Evolutionary conservation across 2,329 filamentous ascomycete species (phyloP), one percentile per base, ranked within the genome.

Genomic region (Podosphaera xanthii): DNA sequence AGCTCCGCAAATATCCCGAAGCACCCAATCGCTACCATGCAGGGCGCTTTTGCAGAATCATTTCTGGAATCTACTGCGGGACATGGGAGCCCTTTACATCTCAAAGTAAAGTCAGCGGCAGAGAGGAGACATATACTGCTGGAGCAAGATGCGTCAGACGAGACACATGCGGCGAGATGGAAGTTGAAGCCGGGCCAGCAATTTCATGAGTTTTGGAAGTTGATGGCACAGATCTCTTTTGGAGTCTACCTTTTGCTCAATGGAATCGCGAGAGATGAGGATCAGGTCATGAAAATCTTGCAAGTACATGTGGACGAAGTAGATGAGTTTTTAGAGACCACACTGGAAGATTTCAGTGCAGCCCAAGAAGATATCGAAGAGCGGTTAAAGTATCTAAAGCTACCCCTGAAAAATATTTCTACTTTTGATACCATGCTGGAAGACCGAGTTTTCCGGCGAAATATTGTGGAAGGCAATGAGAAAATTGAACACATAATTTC

Each of bases 291-390:
- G 63, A 82, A 78, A 63, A 97, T 97, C 58, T 76, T 97, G 59
- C 88, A 96, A 68, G 82, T 81, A 12, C 91, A 97, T 70, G 92
- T 97, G 61, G 87, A 95, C 67, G 91, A 97, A 70, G 81, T 97
- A 36, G 92, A 97, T 70, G 83, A 85, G 66, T 96, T 95, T 67
- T 74, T 97, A 40, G 87, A 94, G 70, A 81, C 86, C 22, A 86
- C 87, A 0, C 80, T 87, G 50, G 89, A 94, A 65, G 91, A 96
- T 69, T 82, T 96, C 58, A 79, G 85, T 53, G 74, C 89, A 58
- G 87, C 89, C 3, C 79, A 83, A 52, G 75, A 81, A 61, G 92
- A 97, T 69, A 82, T 97, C 63, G 78, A 80, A 59, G 85, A 87
- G 62, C 82, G 91, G 33, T 82, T 94, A 62, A 82, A 85, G 61